Base-by-base conservation (phyloP, 116 monocot species). In the Dioscorea cayenensis region DNA sequence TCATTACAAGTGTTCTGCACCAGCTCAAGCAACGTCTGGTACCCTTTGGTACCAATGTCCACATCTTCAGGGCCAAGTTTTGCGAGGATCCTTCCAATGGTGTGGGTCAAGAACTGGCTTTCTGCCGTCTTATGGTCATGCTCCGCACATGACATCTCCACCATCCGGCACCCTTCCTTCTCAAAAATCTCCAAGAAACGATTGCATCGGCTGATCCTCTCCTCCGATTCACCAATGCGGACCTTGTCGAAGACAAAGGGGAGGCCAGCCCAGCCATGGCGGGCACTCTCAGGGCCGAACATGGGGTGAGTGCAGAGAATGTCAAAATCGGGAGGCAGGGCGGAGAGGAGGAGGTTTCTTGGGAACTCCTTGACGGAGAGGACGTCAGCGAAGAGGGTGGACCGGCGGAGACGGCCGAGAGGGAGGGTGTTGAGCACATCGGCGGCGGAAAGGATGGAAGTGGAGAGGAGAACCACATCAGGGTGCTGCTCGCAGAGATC, bases 291-390 rank as follows among this genome's bases (percentile, higher is more conserved):
- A 6, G 91, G 94, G 25, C 95, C 91, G 65, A 91, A 95, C 95
- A 95, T 95, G 3, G 95, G 95, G 71, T 95, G 91, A 11, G 91
- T 95, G 74, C 91, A 95, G 65, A 91, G 66, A 63, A 89, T 74
- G 76, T 92, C 95, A 69, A 90, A 90, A 49, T 82, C 72, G 1
- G 20, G 62, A 5, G 90, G 95, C n/a, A 92, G 80, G 14, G 29
- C 20, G 19, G 69, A 66, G 3, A 80, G 66, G 29, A 84, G 18
- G 60, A 92, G 79, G 60, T 74, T 77, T 37, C 75, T 76, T 2
- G 95, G 92, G 79, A 87, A 96, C 73, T 92, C 92, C 67, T 96
- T 92, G 23, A 92, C 92, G 65, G 95, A 96, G 35, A 96, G 85
- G 35, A 92, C 87, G 65, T 92, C 90, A 65, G 66, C 89, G 67